These are phyloP conservation scores for Quercus gilva DNA, from an alignment of 306 rosid species.

Conservation along the genomic window DNA sequence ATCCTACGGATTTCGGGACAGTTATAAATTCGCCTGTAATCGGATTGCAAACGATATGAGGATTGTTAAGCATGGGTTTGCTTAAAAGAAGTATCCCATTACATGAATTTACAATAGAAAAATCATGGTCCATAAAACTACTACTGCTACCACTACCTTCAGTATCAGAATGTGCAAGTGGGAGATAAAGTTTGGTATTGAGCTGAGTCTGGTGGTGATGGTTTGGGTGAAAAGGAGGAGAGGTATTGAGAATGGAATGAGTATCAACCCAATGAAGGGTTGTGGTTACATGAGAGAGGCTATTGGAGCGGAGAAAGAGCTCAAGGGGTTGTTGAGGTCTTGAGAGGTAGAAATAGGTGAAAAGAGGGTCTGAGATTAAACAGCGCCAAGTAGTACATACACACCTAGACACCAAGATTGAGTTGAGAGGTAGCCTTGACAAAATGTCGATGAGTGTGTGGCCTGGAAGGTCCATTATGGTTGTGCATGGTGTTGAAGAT, in stretches of 20 bases:
- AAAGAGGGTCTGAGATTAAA: conserved; percentile 7
- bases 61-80: neutral
- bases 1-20: neutral
- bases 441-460: conserved; percentile 7
- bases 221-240: neutral
- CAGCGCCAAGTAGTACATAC: conserved; percentile 2
- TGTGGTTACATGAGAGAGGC: neutral
- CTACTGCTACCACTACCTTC: neutral
- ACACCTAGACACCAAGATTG: conserved; percentile 11
- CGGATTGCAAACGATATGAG: conserved; percentile 13
- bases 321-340: neutral
- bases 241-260: neutral
- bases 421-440: conserved; percentile 1
- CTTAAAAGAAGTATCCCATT: conserved; percentile 10
- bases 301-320: neutral
- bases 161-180: neutral
- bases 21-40: conserved; percentile 6
- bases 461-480: conserved; percentile 3
- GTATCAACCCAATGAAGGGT: neutral
- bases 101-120: conserved; percentile 2
- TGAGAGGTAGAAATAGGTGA: neutral
- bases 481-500: neutral
- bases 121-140: neutral
- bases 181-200: neutral
- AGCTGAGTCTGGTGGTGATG: neutral